Percentiles rank a stretch among this genome's conserved stretches.
phyloP scores from a whole-genome alignment of 768 basidiomycete genomes.

The Atractiella rhizophila region DNA sequence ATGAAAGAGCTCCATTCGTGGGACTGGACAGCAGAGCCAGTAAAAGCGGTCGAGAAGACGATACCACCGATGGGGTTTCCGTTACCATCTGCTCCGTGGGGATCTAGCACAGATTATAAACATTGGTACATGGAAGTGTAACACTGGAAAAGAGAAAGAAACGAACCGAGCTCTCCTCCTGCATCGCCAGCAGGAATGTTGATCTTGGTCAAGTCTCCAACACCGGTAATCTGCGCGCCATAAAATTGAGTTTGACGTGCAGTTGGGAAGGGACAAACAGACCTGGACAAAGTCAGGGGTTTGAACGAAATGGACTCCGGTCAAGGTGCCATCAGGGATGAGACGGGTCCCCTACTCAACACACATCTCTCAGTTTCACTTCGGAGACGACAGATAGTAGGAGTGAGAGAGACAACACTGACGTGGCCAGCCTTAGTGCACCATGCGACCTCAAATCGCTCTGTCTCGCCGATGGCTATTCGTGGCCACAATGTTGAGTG shows the following conservation, averaged over 20 bases:
- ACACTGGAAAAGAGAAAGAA: no score
- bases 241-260: neutral
- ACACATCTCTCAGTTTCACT: neutral
- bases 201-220: constrained; percentile 25
- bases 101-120: constrained; percentile 23
- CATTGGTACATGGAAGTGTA: no score
- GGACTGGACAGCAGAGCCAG: no score
- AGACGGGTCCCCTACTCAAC: constrained; percentile 10
- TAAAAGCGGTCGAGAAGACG: constrained; percentile 24
- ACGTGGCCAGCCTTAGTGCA: constrained; percentile 16
- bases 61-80: constrained; percentile 24
- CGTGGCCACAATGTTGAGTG: constrained; percentile 3
- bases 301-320: constrained; percentile 39
- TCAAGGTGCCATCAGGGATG: constrained; percentile 19
- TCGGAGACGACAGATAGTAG: neutral
- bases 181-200: constrained; percentile 23
- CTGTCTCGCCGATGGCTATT: constrained; percentile 21
- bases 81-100: constrained; percentile 26
- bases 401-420: neutral
- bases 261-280: constrained; percentile 17
- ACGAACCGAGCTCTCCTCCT: constrained; percentile 27
- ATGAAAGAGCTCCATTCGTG: constrained; percentile 14
- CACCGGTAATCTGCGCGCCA: constrained; percentile 22
- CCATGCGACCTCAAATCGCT: constrained; percentile 23
- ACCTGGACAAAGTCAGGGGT: constrained; percentile 54